Base-by-base conservation (phyloP, 768 basidiomycete genomes). In the Antrodiella citrinella region DNA sequence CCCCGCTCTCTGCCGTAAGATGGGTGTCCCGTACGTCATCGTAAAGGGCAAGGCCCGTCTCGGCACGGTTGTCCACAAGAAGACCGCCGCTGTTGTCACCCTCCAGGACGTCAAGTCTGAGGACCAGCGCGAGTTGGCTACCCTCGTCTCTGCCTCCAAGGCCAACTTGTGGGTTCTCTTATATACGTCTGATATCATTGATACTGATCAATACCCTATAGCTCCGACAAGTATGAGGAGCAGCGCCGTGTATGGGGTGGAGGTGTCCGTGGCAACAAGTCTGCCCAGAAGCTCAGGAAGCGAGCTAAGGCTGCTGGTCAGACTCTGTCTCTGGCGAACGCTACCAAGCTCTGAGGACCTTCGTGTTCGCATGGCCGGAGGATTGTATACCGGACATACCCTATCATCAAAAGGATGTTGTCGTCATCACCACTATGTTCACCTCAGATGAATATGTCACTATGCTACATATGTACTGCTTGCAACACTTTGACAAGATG, bases 31-130 rank as follows among this genome's bases (percentile, higher is more conserved):
- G 38, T 97, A 98, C 72, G 91, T 93, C 57, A 96, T 99, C 58
- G 93, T 95, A 60, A 97, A 97, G 76, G 87, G 89, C 73, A 97
- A 97, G 74, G 91, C 95, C 50, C 90, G 95, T 67, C 90, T 98
- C 63, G 95, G 95, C 60, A 91, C 94, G 4, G 92, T 97, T 54
- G 91, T 94, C 38, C 91, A 96, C 81, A 96, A 96, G 84, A 97
- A 97, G 83, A 97, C 93, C 47, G 84, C 93, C 43, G 86, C 94
- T 48, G 86, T 94, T 48, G 72, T 96, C 49, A 86, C 89, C 38
- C 69, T 99, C 52, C 89, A 93, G 72, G 95, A 99, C 20, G 95
- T 99, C 63, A 83, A 81, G 73, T 86, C 84, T 67, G 95, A 97
- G 72, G 95, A 98, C 73, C 76, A 84, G 65, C 84, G 88, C 54